phyloP scores from a whole-genome alignment of 768 basidiomycete genomes.

The Brasilioporus rufonigricans region DNA sequence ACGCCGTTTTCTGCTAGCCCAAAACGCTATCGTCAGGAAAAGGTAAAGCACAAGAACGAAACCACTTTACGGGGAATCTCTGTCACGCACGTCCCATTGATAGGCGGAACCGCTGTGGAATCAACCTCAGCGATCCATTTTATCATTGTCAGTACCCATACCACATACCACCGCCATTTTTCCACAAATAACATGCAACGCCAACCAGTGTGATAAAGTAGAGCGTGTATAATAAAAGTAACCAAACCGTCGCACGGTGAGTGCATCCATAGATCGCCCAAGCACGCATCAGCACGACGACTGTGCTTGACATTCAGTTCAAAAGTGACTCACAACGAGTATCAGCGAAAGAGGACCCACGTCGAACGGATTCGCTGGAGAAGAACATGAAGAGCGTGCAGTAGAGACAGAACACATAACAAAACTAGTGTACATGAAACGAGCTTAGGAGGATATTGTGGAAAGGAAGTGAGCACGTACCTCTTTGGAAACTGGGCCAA shows the following conservation, averaged over 20 bases:
- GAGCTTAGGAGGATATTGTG: not conserved
- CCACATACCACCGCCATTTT: constrained; percentile 1
- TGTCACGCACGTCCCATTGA: not conserved
- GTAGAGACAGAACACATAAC: constrained; percentile 6
- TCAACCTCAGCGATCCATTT: not conserved
- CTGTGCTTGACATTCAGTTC: not conserved
- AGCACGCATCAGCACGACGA: constrained; percentile 18
- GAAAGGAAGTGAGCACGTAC: not conserved
- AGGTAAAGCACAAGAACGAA: not conserved
- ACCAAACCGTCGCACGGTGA: not conserved
- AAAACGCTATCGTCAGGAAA: not conserved
- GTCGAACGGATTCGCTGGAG: constrained; percentile 13
- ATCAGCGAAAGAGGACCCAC: not conserved
- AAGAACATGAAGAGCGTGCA: constrained; percentile 6
- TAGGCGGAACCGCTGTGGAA: not conserved
- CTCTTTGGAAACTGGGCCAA: not conserved
- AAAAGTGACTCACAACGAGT: not conserved
- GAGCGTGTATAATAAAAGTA: constrained; percentile 6
- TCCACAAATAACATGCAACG: constrained; percentile 5
- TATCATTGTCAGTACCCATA: too few relatives aligned
- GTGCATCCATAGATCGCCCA: constrained; percentile 21
- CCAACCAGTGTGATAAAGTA: constrained; percentile 8
- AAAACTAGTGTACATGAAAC: constrained; percentile 5
- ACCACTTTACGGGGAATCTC: not conserved
- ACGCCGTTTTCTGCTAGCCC: constrained; percentile 3